Evolutionary conservation across 352 stramenopile species (phyloP), one percentile per base, ranked within the genome.

Genomic region (Elongisporangium anandrum): DNA sequence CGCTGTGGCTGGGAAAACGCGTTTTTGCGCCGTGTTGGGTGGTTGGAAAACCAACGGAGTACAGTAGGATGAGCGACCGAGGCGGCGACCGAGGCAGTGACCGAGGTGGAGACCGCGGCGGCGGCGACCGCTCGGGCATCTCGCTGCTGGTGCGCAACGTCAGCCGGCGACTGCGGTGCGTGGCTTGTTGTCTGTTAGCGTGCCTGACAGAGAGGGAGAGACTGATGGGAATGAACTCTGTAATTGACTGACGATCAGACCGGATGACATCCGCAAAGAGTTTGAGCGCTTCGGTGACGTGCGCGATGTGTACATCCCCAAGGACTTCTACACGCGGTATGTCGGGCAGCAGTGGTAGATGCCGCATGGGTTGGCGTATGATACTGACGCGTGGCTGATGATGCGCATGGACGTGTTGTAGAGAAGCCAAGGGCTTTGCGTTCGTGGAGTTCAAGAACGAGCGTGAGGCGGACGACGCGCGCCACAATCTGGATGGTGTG

Each of bases 361-460:
- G 19, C 12, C 0, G 24, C 13, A 12, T 45, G 29, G n/a, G n/a
- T n/a, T n/a, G n/a, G n/a, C n/a, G n/a, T 58, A 66, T 39, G 63
- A 38, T 10, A 49, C 52, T 50, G n/a, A 56, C 51, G 49, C 57
- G 38, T 56, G 50, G n/a, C n/a, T n/a, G 56, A 51, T 56, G 50
- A 19, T 59, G 50, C 17, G 24, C 24, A 24, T 39, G 59, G 15
- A 17, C 50, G n/a, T n/a, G n/a, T n/a, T n/a, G n/a, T n/a, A 94
- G 84, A 59, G 84, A 98, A 58, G 75, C 90, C n/a, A 97, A 97
- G 70, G 95, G 93, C 20, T 98, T 98, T 81, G 93, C 95, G 0
- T 98, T 98, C 61, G 92, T 98, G 62, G 95, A 98, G 68, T 98
- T 97, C 74, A 85, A 89, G 58, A 95, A 80, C 48, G 88, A 96